Base-by-base conservation (phyloP, 208 protist genomes). In the Leishmania gerbilli region DNA sequence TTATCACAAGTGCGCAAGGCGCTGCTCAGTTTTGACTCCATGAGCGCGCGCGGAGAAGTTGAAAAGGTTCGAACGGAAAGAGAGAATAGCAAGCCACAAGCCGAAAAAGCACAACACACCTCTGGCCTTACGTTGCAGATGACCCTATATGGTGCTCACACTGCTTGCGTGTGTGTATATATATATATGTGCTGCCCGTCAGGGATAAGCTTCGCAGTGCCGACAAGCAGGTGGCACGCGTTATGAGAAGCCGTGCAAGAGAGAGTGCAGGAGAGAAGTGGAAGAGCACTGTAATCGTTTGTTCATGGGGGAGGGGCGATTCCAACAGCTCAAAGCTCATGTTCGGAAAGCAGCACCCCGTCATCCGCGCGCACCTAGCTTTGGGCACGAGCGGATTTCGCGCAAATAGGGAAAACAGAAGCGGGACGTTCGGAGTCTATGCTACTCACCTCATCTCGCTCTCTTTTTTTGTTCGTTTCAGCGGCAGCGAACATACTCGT, bases 1-100 rank as follows among this genome's bases (percentile, higher is more conserved):
- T 56, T 74, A 62, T 89, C 85, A 64, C 85, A 91, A 6, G 40
- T 42, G 15, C 49, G 45, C 76, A 95, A 67, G 13, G 88, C 92
- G 17, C 78, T 56, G 13, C 40, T 81, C n/a, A 95, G 71, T 47
- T 83, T 78, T 1, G 75, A 5, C 75, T 88, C 87, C 88, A 92
- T 92, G 40, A 62, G 17, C 17, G 68, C 13, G 65, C 40, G 40
- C 8, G 21, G 6, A 64, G 27, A 64, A 49, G 67, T 8, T 31
- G 68, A 74, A 74, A 74, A 34, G 42, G 68, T 74, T 49, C 6
- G 27, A 34, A n/a, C 67, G 2, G 9, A 49, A 72, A 60, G 51
- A 47, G 60, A 45, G 72, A 58, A 45, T 9, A 53, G 24, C 0
- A 13, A 74, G 13, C 45, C 40, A 53, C 37, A 74, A 31, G 24